Evolutionary conservation across 1,284 basidiomycete genomes (phyloP).

Genomic region (Xerocomus nothofagi): DNA sequence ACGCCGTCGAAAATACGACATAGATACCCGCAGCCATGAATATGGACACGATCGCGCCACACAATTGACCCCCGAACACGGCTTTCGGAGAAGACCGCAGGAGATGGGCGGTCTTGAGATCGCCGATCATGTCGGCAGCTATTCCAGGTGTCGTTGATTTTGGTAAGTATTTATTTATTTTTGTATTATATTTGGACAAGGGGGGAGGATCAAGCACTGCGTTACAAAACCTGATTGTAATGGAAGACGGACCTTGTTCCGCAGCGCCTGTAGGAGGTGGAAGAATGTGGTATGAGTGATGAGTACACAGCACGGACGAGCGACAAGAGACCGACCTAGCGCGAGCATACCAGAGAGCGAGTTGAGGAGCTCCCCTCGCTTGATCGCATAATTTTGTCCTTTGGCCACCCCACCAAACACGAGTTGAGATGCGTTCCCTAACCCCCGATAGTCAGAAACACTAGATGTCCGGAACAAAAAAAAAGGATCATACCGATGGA

Average conservation of each 20-base stretch:
- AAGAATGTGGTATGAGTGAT: neutral
- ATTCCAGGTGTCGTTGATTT: neutral
- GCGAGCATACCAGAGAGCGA: constrained; percentile 18
- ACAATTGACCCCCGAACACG: constrained; percentile 65
- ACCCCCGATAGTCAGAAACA: constrained; percentile 5
- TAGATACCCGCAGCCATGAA: constrained; percentile 20
- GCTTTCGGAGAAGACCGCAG: constrained; percentile 64
- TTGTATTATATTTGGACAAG: neutral
- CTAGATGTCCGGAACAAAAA: too few species aligned
- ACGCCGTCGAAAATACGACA: constrained; percentile 55
- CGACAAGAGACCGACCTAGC: neutral
- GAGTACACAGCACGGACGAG: neutral
- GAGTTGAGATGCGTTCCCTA: constrained; percentile 20
- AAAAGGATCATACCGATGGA: constrained; percentile 11
- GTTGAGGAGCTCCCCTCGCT: constrained; percentile 9
- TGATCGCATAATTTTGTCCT: constrained; percentile 8
- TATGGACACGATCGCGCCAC: constrained; percentile 22
- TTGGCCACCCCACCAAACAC: constrained; percentile 13
- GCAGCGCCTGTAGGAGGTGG: constrained; percentile 7
- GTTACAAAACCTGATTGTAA: neutral
- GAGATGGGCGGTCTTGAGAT: constrained; percentile 72
- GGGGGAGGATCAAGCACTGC: constrained; percentile 2
- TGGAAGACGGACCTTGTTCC: constrained; percentile 13
- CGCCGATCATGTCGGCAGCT: constrained; percentile 70
- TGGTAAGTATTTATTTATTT: neutral